Conservation (phyloP, 148 eudicot species). For the Salicornia ramosissima region DNA sequence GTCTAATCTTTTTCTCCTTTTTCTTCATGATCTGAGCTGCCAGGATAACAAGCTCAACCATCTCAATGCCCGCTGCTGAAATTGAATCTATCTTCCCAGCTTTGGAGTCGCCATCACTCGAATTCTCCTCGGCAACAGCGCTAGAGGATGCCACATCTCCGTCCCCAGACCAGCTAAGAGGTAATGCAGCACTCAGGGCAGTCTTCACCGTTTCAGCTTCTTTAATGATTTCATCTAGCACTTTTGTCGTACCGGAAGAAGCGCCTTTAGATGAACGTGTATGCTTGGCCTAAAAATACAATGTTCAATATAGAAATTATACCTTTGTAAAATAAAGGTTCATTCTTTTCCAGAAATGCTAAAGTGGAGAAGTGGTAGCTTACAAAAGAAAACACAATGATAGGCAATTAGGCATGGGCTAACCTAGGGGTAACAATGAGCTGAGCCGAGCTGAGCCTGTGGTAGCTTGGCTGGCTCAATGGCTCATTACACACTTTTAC, state of each 20-base stretch:
- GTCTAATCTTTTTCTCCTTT: slow-evolving; percentile 30
- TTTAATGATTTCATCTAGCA: slow-evolving; percentile 45
- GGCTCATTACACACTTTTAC: too few species aligned
- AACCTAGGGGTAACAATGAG: too few species aligned
- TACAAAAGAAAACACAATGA: too few species aligned
- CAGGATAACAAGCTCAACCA: slow-evolving; percentile 72
- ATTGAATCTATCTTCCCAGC: slow-evolving; percentile 56
- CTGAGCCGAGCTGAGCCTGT: too few species aligned
- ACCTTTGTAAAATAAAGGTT: background rate
- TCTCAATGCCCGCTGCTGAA: slow-evolving; percentile 86
- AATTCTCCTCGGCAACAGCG: slow-evolving; percentile 23
- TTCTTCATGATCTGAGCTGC: slow-evolving; percentile 53
- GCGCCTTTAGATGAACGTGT: slow-evolving; percentile 27
- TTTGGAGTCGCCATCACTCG: slow-evolving; percentile 17
- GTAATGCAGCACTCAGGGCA: slow-evolving; percentile 86
- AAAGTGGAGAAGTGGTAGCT: too few species aligned
- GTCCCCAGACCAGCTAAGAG: slow-evolving; percentile 82
- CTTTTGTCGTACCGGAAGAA: slow-evolving; percentile 21
- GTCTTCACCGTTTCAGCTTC: slow-evolving; percentile 77
- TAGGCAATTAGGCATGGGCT: too few species aligned
- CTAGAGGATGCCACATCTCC: slow-evolving; percentile 30
- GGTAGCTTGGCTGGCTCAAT: too few species aligned
- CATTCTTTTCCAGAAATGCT: too few species aligned
- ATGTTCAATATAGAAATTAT: background rate
- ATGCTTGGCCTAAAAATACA: slow-evolving; percentile 46